Evolutionary conservation across 768 basidiomycete species (phyloP).

Genomic region (Pholiota conissans): DNA sequence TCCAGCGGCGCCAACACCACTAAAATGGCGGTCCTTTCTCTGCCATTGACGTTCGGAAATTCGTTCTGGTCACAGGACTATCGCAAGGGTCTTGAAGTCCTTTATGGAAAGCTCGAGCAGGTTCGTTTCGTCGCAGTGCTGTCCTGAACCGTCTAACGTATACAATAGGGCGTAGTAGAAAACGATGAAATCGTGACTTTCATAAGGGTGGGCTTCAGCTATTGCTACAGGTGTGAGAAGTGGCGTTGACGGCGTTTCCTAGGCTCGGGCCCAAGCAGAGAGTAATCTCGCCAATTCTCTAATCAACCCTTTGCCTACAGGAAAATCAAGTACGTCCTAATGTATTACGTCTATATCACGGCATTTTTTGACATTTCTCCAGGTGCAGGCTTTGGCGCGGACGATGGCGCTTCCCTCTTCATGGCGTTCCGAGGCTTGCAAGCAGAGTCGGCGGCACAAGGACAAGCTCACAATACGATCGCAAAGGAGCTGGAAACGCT

Average conservation of each 20-base stretch:
- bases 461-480: constrained; percentile 69
- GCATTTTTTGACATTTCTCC: constrained; percentile 5
- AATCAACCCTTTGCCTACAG: constrained; percentile 47
- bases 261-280: constrained; percentile 79
- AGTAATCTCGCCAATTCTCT: constrained; percentile 60
- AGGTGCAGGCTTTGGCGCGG: constrained; percentile 71
- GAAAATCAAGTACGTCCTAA: constrained; percentile 43
- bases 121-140: constrained; percentile 34
- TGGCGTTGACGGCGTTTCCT: not conserved
- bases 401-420: constrained; percentile 82
- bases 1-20: constrained; percentile 13
- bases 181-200: constrained; percentile 83
- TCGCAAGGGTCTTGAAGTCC: constrained; percentile 74
- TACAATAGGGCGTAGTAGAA: constrained; percentile 71
- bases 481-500: constrained; percentile 74
- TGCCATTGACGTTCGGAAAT: constrained; percentile 87
- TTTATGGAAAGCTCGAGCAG: constrained; percentile 78
- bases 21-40: constrained; percentile 81
- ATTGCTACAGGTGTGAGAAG: not conserved
- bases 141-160: constrained; percentile 13
- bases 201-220: constrained; percentile 61
- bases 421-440: constrained; percentile 82
- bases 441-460: constrained; percentile 68
- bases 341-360: not conserved
- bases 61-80: constrained; percentile 97